Evolutionary conservation across 768 basidiomycete genomes (phyloP), one percentile per base, ranked within the genome.

Genomic region (Tylopilus rubrobrunneus): DNA sequence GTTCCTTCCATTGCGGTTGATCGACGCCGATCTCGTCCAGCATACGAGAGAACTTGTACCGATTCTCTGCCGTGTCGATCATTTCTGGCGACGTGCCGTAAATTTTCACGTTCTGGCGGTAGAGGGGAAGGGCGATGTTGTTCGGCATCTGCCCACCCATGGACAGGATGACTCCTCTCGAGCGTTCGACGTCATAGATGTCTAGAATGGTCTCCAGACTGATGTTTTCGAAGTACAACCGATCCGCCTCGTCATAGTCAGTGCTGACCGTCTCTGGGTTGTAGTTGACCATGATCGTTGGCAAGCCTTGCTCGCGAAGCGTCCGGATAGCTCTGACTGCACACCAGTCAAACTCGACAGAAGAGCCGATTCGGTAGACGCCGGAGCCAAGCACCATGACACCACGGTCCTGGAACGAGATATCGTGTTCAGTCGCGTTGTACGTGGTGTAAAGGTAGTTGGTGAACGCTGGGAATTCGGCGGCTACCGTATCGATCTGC

Each of bases 321-420:
- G 97, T 98, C 61, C 96, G 78, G 67, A 98, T 98, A 31, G 95
- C 93, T 46, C 95, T 87, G 49, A 99, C 96, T 17, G 96, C 97
- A 71, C 96, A 99, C 96, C 96, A 99, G 69, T 99, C 96, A 73
- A 99, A 99, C 74, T 99, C 96, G 71, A 99, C 96, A 5, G 95
- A 98, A 3, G 96, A 98, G 17, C 96, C 96, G 61, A 99, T 99
- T 49, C 97, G 87, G 73, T 99, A 99, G 2, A 98, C 96, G 54
- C 97, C 96, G 14, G 96, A 98, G 31, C 97, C 97, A 40, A 98
- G 80, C 4, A 98, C 97, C 83, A 98, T 96, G 56, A 98, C 86
- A 58, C 96, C 97, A 53, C 87, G 82, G 66, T 99, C 97, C 47
- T 85, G 71, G 75, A 99, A 99, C 5, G 75, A 69, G 61, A 98